Evolutionary conservation across 345 rosid genomes (phyloP).

Genomic region (Syzygium aqueum): DNA sequence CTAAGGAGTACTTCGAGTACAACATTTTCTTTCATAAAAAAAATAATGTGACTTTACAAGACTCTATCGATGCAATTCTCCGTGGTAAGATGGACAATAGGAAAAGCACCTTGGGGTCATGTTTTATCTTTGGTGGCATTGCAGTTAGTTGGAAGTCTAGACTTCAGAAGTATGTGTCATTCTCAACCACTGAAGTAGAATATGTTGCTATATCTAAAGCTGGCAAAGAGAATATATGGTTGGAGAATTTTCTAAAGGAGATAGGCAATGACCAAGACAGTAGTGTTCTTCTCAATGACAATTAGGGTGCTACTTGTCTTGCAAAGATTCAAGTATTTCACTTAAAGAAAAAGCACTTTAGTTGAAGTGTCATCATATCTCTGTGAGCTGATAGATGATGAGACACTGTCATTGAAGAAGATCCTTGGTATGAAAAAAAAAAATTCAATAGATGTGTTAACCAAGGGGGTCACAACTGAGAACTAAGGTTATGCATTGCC

Average conservation of each 20-base stretch:
- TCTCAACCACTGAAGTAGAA: not conserved
- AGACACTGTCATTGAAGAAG: not conserved
- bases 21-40: not conserved
- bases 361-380: too few species aligned
- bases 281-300: not conserved
- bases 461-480: not conserved
- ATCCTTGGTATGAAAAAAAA: not conserved
- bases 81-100: not conserved
- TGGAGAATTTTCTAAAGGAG: not conserved
- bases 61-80: not conserved
- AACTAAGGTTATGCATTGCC: not conserved
- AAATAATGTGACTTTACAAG: too few species aligned
- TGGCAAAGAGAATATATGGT: not conserved
- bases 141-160: too few species aligned
- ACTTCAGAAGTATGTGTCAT: not conserved
- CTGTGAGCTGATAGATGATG: too few species aligned
- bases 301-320: not conserved
- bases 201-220: not conserved
- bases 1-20: not conserved
- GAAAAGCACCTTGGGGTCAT: not conserved
- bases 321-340: not conserved
- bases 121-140: not conserved
- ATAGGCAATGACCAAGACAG: not conserved
- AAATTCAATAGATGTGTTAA: not conserved
- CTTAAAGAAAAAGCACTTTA: too few species aligned